phyloP scores from a whole-genome alignment of 495 filamentous ascomycete genomes.

The Annulohypoxylon moriforme region DNA sequence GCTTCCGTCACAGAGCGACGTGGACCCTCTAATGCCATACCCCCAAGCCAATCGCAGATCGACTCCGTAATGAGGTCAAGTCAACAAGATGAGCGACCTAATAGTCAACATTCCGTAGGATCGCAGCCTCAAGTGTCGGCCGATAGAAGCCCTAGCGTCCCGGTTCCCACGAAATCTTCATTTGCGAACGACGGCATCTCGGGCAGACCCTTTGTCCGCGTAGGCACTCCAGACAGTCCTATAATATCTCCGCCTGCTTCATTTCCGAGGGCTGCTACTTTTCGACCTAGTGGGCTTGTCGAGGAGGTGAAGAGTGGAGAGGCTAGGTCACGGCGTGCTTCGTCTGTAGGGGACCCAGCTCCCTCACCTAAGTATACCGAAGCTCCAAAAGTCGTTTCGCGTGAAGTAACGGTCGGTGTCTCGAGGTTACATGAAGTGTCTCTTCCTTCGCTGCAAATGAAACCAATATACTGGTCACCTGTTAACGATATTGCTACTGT shows the following conservation, averaged over 20 bases:
- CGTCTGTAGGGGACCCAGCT: constrained; percentile 2
- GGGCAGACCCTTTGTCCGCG: constrained; percentile 59
- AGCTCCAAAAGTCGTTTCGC: constrained; percentile 40
- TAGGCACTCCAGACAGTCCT: constrained; percentile 45
- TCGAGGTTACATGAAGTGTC: constrained; percentile 75
- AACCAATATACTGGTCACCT: constrained; percentile 98
- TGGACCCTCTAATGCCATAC: constrained; percentile 31
- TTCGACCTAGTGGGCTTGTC: constrained; percentile 24
- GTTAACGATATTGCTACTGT: constrained; percentile 88
- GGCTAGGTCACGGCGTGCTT: constrained; percentile 24
- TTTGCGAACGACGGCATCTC: constrained; percentile 58
- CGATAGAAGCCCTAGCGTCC: constrained; percentile 25
- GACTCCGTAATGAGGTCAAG: constrained; percentile 26
- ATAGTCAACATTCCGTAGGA: constrained; percentile 23
- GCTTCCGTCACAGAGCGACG: constrained; percentile 30
- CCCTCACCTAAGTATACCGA: constrained; percentile 18
- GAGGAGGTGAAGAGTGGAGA: constrained; percentile 23
- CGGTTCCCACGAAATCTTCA: constrained; percentile 46
- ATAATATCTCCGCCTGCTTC: constrained; percentile 42
- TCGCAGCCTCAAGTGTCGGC: constrained; percentile 11
- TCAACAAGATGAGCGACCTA: constrained; percentile 28
- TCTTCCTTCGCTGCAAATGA: constrained; percentile 77
- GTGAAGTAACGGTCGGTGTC: constrained; percentile 77
- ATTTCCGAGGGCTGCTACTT: constrained; percentile 35
- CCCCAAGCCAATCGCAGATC: constrained; percentile 34